phyloP scores from a whole-genome alignment of 1,139 yeast genomes.

The Zygosaccharomyces pseudobailii region DNA sequence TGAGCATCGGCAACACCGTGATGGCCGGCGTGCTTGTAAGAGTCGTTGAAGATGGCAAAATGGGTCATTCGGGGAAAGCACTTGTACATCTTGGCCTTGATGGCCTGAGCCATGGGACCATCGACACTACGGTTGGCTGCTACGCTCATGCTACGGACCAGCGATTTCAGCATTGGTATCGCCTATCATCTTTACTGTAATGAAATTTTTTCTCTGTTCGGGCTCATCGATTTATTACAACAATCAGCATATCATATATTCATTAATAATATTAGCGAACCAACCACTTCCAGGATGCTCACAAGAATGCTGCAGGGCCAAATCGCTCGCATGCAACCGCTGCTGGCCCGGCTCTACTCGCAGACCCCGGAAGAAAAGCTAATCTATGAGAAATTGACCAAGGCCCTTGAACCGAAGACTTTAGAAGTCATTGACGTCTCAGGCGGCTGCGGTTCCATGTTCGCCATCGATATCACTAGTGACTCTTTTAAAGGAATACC shows the following conservation, averaged over 20 bases:
- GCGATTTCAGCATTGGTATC: slow-evolving; percentile 2
- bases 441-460: slow-evolving; percentile 99
- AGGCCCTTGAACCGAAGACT: slow-evolving; percentile 52
- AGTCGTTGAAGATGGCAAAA: slow-evolving; percentile 69
- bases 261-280: not conserved
- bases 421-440: slow-evolving; percentile 75
- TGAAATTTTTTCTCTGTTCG: slow-evolving; percentile 1
- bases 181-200: not conserved
- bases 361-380: slow-evolving; percentile 64
- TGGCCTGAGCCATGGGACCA: slow-evolving; percentile 52
- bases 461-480: slow-evolving; percentile 76
- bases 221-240: not conserved
- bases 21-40: slow-evolving; percentile 86
- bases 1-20: slow-evolving; percentile 71
- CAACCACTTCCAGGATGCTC: not conserved
- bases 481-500: slow-evolving; percentile 69
- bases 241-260: not conserved
- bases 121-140: slow-evolving; percentile 25
- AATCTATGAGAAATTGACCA: slow-evolving; percentile 52
- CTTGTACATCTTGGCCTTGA: slow-evolving; percentile 43
- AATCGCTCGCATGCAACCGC: not conserved
- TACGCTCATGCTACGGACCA: slow-evolving; percentile 8
- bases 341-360: slow-evolving; percentile 16
- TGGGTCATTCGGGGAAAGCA: slow-evolving; percentile 46
- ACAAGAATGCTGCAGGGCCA: not conserved